Evolutionary conservation across 495 filamentous ascomycete species (phyloP).

Genomic region (Chaetomium cochliodes): DNA sequence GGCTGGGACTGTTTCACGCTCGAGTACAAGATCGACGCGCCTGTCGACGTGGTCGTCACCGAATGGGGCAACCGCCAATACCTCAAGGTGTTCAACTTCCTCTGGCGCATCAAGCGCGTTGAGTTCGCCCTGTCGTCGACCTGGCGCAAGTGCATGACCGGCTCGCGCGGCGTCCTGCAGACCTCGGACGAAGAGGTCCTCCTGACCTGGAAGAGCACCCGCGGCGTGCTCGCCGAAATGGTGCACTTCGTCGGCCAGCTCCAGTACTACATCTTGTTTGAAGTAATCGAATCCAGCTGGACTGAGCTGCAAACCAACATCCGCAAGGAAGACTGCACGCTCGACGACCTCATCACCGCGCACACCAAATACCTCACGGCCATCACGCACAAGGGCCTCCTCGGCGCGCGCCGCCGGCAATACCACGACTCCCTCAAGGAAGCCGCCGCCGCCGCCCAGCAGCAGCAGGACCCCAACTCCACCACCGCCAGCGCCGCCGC

Average conservation of each 20-base stretch:
- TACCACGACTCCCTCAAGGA: constrained; percentile 40
- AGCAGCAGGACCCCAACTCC: constrained; percentile 29
- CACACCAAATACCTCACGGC: constrained; percentile 86
- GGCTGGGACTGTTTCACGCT: constrained; percentile 99
- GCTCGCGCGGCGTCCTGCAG: constrained; percentile 85
- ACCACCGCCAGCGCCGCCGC: constrained; percentile 24
- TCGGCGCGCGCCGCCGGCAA: constrained; percentile 63
- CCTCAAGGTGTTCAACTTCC: constrained; percentile 98
- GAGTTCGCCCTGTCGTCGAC: constrained; percentile 88
- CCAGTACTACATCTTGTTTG: constrained; percentile 98
- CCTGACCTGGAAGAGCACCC: constrained; percentile 82
- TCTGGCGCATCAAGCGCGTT: constrained; percentile 97
- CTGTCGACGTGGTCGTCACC: constrained; percentile 95
- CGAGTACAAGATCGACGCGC: constrained; percentile 97
- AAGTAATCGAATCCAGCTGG: constrained; percentile 96
- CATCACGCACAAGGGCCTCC: constrained; percentile 94
- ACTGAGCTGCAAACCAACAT: constrained; percentile 78
- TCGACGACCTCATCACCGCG: constrained; percentile 91
- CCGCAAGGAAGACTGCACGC: constrained; percentile 75
- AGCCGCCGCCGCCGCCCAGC: too few relatives aligned
- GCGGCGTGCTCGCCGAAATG: constrained; percentile 93
- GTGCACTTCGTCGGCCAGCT: constrained; percentile 96
- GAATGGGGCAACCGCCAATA: constrained; percentile 94
- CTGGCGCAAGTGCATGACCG: constrained; percentile 96
- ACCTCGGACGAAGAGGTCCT: constrained; percentile 73